These are phyloP conservation scores for Breynia disticha DNA, from an alignment of 441 rosid species.

Conservation along the genomic window DNA sequence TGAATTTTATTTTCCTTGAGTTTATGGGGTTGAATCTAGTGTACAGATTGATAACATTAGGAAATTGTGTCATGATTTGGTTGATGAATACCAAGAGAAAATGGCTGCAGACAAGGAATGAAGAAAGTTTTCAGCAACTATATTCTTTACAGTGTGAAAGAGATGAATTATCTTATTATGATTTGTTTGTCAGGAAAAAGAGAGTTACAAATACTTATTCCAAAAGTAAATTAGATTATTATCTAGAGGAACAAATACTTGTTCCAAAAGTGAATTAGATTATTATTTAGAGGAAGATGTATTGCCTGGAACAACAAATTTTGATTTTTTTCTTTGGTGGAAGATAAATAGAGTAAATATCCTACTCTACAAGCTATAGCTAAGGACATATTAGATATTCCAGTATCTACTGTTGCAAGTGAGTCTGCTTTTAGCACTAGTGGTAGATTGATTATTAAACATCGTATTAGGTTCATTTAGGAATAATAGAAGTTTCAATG, in stretches of 20 bases:
- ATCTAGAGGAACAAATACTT: slow-evolving; percentile 4
- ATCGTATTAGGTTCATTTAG: background rate
- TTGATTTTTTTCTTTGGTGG: slow-evolving; percentile 2
- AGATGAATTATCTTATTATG: background rate
- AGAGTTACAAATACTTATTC: background rate
- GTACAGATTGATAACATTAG: accelerated
- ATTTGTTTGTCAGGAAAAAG: background rate
- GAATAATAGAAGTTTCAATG: background rate
- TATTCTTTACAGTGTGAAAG: background rate
- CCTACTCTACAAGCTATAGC: background rate
- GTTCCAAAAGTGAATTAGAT: background rate
- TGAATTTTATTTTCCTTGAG: background rate
- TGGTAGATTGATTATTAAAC: background rate
- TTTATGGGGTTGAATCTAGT: slow-evolving; percentile 7
- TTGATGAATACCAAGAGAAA: slow-evolving; percentile 3
- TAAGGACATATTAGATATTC: slow-evolving; percentile 2
- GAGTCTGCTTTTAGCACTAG: too few relatives aligned
- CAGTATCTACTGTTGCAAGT: background rate
- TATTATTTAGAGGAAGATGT: slow-evolving; percentile 3
- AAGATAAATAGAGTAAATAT: background rate
- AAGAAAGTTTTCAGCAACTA: too few relatives aligned
- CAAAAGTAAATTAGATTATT: background rate
- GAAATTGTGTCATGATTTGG: background rate
- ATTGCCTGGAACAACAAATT: background rate
- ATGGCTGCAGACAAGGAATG: background rate